Evolutionary conservation across 768 basidiomycete species (phyloP).

Genomic region (Thelephora aurantiotincta): DNA sequence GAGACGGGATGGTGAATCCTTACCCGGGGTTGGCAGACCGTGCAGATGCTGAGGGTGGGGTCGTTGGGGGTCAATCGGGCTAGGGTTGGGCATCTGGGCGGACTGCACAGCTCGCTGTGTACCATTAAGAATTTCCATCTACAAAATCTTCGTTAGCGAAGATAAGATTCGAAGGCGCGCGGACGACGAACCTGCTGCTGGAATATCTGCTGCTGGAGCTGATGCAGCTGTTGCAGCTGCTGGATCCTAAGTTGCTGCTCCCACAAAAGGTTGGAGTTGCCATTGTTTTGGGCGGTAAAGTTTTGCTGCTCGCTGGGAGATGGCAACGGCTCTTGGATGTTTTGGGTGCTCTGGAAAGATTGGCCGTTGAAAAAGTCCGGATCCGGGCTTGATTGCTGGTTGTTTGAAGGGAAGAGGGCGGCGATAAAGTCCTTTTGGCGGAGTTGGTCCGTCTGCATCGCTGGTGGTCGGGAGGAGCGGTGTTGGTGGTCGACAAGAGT

Average conservation of each 20-base stretch:
- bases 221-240: constrained; percentile 65
- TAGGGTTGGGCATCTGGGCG: constrained; percentile 16
- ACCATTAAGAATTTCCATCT: constrained; percentile 20
- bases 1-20: constrained; percentile 15
- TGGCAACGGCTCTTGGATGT: constrained; percentile 7
- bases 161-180: neutral
- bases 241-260: constrained; percentile 71
- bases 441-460: constrained; percentile 7
- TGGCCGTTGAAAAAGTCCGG: constrained; percentile 7
- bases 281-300: constrained; percentile 10
- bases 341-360: constrained; percentile 8
- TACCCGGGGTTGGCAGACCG: constrained; percentile 60
- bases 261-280: constrained; percentile 38
- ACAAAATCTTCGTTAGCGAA: constrained; percentile 1
- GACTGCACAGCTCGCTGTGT: constrained; percentile 18
- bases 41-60: constrained; percentile 15
- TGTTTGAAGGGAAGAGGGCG: constrained; percentile 13
- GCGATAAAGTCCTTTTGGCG: constrained; percentile 18
- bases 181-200: constrained; percentile 65
- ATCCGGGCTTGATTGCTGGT: constrained; percentile 8
- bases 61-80: constrained; percentile 11
- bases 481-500: no score
- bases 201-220: constrained; percentile 73
- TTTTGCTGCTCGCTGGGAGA: constrained; percentile 7
- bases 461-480: neutral